Percentiles rank a stretch among this genome's conserved stretches.
Evolutionary conservation across 2,329 filamentous ascomycete species (phyloP).

Genomic region (Fusarium subglutinans): DNA sequence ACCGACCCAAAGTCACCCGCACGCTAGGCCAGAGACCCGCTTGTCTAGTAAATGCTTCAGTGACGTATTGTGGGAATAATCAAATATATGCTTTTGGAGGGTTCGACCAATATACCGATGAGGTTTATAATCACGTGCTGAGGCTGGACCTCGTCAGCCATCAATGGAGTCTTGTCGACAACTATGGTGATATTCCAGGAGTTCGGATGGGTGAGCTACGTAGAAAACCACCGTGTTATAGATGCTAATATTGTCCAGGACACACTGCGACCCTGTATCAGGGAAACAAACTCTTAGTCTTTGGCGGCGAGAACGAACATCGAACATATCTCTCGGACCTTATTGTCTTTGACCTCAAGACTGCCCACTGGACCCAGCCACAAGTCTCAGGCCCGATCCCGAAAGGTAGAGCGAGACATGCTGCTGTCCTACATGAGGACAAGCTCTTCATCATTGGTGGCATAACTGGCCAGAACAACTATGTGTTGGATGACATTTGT

Average conservation of each 20-base stretch:
- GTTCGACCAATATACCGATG: constrained; percentile 98
- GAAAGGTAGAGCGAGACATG: constrained; percentile 90
- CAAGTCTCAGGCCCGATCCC: constrained; percentile 85
- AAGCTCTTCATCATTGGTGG: constrained; percentile 96
- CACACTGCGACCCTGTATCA: constrained; percentile 95
- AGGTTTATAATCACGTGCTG: constrained; percentile 98
- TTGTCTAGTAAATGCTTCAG: constrained; percentile 96
- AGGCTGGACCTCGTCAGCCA: constrained; percentile 86
- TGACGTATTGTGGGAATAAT: constrained; percentile 98
- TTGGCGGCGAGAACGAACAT: constrained; percentile 98
- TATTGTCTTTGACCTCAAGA: constrained; percentile 94
- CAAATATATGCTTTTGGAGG: constrained; percentile 98
- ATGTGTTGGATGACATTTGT: constrained; percentile 94
- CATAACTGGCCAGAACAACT: constrained; percentile 92
- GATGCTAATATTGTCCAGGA: constrained; percentile 59
- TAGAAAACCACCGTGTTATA: neutral
- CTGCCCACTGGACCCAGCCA: constrained; percentile 94
- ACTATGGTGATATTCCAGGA: constrained; percentile 97
- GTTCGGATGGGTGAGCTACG: constrained; percentile 87
- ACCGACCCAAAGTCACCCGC: constrained; percentile 84
- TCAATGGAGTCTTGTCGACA: constrained; percentile 96
- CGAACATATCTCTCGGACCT: constrained; percentile 94
- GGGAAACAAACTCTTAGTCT: constrained; percentile 94
- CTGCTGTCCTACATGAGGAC: constrained; percentile 93
- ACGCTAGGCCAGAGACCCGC: constrained; percentile 85